Conservation (phyloP, 1,284 basidiomycete species). For the Quambalaria eucalypti region DNA sequence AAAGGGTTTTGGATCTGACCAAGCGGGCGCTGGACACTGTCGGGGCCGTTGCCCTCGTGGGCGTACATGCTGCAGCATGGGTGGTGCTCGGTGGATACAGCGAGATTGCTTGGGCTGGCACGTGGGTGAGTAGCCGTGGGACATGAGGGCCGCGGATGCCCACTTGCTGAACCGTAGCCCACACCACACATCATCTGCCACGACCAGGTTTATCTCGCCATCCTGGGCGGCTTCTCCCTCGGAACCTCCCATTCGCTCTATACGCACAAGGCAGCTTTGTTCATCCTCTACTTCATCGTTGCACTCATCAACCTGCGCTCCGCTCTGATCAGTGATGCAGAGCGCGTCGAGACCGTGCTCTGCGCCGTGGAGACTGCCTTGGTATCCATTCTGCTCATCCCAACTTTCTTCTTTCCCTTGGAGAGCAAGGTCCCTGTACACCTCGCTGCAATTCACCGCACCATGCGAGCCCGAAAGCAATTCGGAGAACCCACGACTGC, state of each 20-base stretch:
- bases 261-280: slow-evolving; percentile 32
- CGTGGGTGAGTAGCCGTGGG: slow-evolving; percentile 15
- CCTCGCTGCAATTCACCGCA: slow-evolving; percentile 36
- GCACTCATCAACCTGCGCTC: slow-evolving; percentile 36
- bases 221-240: slow-evolving; percentile 23
- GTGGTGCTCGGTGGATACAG: slow-evolving; percentile 9
- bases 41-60: slow-evolving; percentile 16
- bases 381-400: slow-evolving; percentile 16
- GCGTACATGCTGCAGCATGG: slow-evolving; percentile 19
- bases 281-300: slow-evolving; percentile 21
- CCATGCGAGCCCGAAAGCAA: slow-evolving; percentile 29
- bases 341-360: slow-evolving; percentile 9
- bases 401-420: slow-evolving; percentile 33
- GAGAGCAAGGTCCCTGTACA: slow-evolving; percentile 20
- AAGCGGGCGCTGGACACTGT: slow-evolving; percentile 25
- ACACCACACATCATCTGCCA: neutral
- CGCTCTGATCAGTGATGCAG: slow-evolving; percentile 8
- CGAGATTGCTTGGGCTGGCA: slow-evolving; percentile 17
- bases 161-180: neutral
- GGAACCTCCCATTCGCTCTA: slow-evolving; percentile 22
- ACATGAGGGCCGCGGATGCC: neutral
- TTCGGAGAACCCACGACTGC: slow-evolving; percentile 33
- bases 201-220: slow-evolving; percentile 22
- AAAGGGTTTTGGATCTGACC: slow-evolving; percentile 12
- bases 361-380: slow-evolving; percentile 17